Percentiles rank a stretch among this genome's conserved stretches.
phyloP scores from a whole-genome alignment of 352 stramenopile species.

The Aphanomyces cochlioides region DNA sequence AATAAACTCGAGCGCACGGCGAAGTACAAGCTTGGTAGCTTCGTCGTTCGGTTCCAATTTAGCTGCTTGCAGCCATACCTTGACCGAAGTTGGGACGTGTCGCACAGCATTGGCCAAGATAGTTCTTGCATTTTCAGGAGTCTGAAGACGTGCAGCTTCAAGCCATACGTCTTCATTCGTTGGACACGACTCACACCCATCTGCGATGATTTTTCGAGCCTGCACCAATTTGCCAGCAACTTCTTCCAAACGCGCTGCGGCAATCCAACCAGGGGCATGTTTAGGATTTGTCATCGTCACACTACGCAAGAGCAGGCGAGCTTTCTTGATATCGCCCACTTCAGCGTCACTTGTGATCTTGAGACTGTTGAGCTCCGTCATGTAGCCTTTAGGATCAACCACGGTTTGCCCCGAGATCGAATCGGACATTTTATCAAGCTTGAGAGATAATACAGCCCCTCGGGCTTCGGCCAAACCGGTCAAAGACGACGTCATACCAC shows the following conservation, averaged over 20 bases:
- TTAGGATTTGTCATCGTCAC: constrained; percentile 98
- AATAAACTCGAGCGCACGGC: constrained; percentile 92
- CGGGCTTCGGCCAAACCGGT: constrained; percentile 88
- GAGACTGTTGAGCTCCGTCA: constrained; percentile 95
- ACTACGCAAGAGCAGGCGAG: constrained; percentile 92
- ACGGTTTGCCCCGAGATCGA: constrained; percentile 94
- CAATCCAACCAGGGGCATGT: constrained; percentile 98
- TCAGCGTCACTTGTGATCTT: constrained; percentile 92
- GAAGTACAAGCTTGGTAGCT: constrained; percentile 88
- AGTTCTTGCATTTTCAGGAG: constrained; percentile 93
- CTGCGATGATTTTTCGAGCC: constrained; percentile 96
- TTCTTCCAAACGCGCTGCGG: constrained; percentile 96
- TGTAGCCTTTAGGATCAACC: constrained; percentile 97
- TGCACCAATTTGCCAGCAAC: constrained; percentile 94
- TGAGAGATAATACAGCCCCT: constrained; percentile 92
- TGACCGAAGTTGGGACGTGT: constrained; percentile 91
- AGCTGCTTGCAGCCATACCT: constrained; percentile 95
- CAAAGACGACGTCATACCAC: constrained; percentile 66
- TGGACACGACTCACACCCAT: constrained; percentile 95
- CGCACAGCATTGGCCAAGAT: constrained; percentile 95
- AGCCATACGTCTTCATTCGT: constrained; percentile 98
- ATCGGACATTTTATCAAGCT: constrained; percentile 97
- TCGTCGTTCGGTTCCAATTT: constrained; percentile 91
- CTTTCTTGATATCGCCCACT: constrained; percentile 99
- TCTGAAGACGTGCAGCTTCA: constrained; percentile 95